Evolutionary conservation across 2,329 filamentous ascomycete genomes (phyloP).

Genomic region (Pseudogymnoascus sp.): DNA sequence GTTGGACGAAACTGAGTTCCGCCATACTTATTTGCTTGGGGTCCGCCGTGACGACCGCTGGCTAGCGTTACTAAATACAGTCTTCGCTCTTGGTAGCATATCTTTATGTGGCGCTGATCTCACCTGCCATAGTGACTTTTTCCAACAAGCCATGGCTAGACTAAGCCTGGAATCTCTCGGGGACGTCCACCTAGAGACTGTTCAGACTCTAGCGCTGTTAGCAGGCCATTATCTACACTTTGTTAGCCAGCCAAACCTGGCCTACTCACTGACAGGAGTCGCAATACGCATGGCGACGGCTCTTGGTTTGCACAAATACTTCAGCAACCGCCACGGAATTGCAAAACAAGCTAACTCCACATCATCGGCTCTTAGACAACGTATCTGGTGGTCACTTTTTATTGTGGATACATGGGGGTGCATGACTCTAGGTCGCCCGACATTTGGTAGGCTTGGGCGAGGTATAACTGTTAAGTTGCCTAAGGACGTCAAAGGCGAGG

Average conservation of each 20-base stretch:
- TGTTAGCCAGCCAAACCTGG: conserved; percentile 20
- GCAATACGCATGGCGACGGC: conserved; percentile 18
- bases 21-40: not conserved
- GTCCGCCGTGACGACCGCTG: not conserved
- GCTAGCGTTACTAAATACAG: not conserved
- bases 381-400: not conserved
- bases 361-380: not conserved
- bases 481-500: too few relatives aligned
- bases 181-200: conserved; percentile 14
- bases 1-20: not conserved
- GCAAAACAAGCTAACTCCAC: not conserved
- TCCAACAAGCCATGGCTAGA: not conserved
- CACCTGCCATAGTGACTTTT: not conserved
- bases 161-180: not conserved
- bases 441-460: not conserved
- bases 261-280: conserved; percentile 17
- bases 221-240: conserved; percentile 21
- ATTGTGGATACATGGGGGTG: not conserved
- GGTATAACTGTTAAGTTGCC: not conserved
- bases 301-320: conserved; percentile 15
- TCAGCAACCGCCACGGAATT: not conserved
- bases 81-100: not conserved
- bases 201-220: conserved; percentile 19
- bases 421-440: not conserved
- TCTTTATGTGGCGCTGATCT: not conserved